These are phyloP conservation scores for Diaporthe sp. DNA, from an alignment of 2,329 filamentous ascomycete genomes.

Conservation along the genomic window DNA sequence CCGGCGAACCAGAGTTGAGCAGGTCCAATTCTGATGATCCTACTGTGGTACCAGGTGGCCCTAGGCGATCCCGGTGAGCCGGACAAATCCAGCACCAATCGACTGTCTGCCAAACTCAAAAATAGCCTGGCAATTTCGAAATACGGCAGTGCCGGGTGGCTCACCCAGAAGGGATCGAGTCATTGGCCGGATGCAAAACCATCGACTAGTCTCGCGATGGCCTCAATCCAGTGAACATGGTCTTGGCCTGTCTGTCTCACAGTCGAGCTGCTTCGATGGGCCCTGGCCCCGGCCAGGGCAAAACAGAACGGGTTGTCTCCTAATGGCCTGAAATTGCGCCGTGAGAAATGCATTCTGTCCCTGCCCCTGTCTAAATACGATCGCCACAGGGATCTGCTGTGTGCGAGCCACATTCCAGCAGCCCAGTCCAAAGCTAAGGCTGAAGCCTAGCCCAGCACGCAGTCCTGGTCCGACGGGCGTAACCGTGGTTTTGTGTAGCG, in stretches of 20 bases:
- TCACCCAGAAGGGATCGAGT: neutral
- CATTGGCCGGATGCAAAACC: neutral
- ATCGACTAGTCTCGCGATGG: neutral
- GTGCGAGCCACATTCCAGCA: neutral
- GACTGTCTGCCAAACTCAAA: constrained; percentile 13
- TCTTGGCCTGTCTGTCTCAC: neutral
- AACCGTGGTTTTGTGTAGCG: constrained; percentile 10
- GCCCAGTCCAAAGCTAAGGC: constrained; percentile 10
- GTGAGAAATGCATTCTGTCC: neutral
- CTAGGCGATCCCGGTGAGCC: neutral
- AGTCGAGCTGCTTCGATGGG: neutral
- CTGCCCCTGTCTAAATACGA: constrained; percentile 1
- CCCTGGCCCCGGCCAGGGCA: neutral
- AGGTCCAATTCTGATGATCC: neutral
- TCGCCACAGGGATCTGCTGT: constrained; percentile 10
- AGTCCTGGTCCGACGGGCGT: neutral
- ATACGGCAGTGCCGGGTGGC: constrained; percentile 10
- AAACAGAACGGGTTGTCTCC: constrained; percentile 1
- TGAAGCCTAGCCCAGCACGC: constrained; percentile 15
- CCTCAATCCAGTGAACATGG: neutral
- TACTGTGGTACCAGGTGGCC: no score
- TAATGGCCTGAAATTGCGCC: neutral
- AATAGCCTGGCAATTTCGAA: constrained; percentile 16
- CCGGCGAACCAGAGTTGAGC: neutral
- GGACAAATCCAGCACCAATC: neutral